These are phyloP conservation scores for Hanseniaspora mollemarum DNA, from an alignment of 805 yeast species.

Conservation along the genomic window DNA sequence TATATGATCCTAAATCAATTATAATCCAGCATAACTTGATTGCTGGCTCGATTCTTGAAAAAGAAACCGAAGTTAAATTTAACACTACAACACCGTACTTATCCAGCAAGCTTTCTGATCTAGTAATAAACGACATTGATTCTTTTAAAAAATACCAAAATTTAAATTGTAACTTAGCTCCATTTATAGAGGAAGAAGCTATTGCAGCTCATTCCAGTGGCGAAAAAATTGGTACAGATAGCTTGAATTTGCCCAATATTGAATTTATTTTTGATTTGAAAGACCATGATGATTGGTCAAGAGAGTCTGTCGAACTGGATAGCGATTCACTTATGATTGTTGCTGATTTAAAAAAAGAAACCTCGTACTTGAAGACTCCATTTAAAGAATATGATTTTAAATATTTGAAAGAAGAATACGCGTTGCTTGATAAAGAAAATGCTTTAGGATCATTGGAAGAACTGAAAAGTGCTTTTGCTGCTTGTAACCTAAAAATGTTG, in stretches of 20 bases:
- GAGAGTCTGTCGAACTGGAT: background rate
- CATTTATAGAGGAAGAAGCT: background rate
- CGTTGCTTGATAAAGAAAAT: background rate
- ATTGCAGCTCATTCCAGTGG: background rate
- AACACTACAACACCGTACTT: background rate
- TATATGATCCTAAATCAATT: background rate
- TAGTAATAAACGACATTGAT: background rate
- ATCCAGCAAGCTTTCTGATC: background rate
- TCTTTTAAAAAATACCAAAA: background rate
- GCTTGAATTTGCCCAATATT: background rate
- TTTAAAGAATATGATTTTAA: background rate
- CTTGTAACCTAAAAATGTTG: background rate
- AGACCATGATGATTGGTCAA: background rate
- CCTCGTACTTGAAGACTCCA: background rate
- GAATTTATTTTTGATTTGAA: background rate
- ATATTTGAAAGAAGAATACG: background rate
- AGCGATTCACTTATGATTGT: background rate
- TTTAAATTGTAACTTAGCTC: background rate
- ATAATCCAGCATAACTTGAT: background rate
- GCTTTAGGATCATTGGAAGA: background rate
- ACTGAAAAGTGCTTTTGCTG: background rate
- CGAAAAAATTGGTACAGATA: background rate
- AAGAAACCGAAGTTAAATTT: background rate
- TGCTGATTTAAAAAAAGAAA: background rate
- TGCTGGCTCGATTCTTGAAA: background rate